Percentiles rank a stretch among this genome's conserved stretches.
Conservation (phyloP, 140 eudicot species). For the Flaveria floridana region DNA sequence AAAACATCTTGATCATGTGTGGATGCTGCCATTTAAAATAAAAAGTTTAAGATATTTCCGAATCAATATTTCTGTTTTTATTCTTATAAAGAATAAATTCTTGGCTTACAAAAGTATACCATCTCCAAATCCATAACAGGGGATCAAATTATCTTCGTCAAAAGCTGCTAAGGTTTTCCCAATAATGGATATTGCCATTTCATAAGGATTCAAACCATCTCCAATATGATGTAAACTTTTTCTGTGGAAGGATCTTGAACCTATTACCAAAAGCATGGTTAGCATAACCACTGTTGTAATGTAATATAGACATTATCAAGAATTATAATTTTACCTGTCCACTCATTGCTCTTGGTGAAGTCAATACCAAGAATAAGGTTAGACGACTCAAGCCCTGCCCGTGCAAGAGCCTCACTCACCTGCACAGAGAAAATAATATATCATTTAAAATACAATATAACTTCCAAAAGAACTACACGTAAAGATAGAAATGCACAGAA, state of each 20-base stretch:
- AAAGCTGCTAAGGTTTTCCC: conserved; percentile 90
- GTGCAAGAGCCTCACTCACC: conserved; percentile 90
- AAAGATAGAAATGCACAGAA: not conserved
- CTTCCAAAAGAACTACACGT: not conserved
- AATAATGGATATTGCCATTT: conserved; percentile 80
- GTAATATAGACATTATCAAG: not conserved
- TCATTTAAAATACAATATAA: not conserved
- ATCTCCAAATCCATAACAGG: conserved; percentile 97
- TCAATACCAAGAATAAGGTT: conserved; percentile 93
- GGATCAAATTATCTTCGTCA: conserved; percentile 94
- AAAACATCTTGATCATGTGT: conserved; percentile 97
- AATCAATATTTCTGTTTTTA: not conserved
- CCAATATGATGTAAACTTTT: conserved; percentile 87
- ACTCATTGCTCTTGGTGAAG: conserved; percentile 97
- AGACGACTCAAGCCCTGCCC: conserved; percentile 97
- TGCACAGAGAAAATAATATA: conserved; percentile 24
- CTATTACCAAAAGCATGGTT: conserved; percentile 42
- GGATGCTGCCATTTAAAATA: conserved; percentile 54
- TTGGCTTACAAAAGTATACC: conserved; percentile 49
- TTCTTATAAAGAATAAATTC: not conserved
- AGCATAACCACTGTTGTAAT: conserved; percentile 21
- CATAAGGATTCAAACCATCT: conserved; percentile 65
- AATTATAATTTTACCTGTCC: conserved; percentile 67
- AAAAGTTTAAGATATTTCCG: not conserved
- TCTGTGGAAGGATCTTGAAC: conserved; percentile 67